A percentile compares a stretch with the other conserved stretches of the same genome.
phyloP scores from a whole-genome alignment of 495 filamentous ascomycete species.

The Daldinia grandis region DNA sequence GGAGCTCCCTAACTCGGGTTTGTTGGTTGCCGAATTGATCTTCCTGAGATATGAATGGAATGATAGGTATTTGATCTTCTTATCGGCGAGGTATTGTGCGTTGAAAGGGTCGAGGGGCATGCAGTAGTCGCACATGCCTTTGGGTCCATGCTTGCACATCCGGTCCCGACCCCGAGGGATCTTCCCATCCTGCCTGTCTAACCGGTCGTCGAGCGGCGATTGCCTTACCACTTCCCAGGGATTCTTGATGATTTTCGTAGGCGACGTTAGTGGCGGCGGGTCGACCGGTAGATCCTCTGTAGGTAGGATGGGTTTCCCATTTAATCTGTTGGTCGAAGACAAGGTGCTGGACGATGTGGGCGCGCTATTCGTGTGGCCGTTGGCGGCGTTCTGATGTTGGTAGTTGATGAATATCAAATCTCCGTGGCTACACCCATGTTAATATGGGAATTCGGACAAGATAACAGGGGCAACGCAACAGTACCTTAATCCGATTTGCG shows the following conservation, averaged over 20 bases:
- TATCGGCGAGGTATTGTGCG: slow-evolving; percentile 82
- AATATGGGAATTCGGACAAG: slow-evolving; percentile 22
- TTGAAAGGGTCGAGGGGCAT: slow-evolving; percentile 98
- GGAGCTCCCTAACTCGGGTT: slow-evolving; percentile 86
- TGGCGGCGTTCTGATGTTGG: slow-evolving; percentile 53
- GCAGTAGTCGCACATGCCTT: slow-evolving; percentile 99
- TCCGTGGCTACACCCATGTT: slow-evolving; percentile 71
- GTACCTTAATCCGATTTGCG: slow-evolving; percentile 76
- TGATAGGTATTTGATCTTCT: slow-evolving; percentile 97
- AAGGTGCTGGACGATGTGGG: slow-evolving; percentile 50
- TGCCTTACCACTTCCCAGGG: slow-evolving; percentile 94
- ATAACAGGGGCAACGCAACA: neutral
- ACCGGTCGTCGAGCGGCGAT: slow-evolving; percentile 80
- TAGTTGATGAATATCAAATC: slow-evolving; percentile 90
- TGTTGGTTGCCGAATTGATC: slow-evolving; percentile 95
- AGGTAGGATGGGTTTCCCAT: slow-evolving; percentile 78
- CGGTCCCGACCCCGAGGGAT: slow-evolving; percentile 82
- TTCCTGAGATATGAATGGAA: slow-evolving; percentile 96
- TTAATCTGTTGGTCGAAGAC: slow-evolving; percentile 68
- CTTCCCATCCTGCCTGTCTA: slow-evolving; percentile 94
- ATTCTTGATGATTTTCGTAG: slow-evolving; percentile 75
- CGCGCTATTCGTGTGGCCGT: slow-evolving; percentile 47
- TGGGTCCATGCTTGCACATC: slow-evolving; percentile 94
- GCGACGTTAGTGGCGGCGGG: slow-evolving; percentile 63
- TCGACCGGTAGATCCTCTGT: slow-evolving; percentile 72